Evolutionary conservation across 169 alveolate genomes (phyloP).

Genomic region (Plasmodium inui): DNA sequence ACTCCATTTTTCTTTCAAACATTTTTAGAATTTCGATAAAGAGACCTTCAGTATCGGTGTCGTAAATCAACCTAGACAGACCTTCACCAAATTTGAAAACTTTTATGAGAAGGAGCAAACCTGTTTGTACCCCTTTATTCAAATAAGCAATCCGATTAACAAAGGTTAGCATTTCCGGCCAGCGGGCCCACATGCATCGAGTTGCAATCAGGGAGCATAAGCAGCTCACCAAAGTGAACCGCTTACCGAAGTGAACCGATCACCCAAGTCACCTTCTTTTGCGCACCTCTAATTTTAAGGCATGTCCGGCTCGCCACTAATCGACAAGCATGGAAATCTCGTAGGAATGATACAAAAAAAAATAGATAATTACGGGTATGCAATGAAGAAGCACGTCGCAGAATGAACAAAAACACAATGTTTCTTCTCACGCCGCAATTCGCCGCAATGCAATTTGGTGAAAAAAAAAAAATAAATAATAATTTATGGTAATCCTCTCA

Average conservation of each 20-base stretch:
- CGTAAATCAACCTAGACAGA: constrained; percentile 67
- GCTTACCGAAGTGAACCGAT: no score
- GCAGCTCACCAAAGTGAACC: not conserved
- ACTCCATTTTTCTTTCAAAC: not conserved
- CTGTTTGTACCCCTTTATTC: constrained; percentile 53
- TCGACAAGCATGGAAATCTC: constrained; percentile 50
- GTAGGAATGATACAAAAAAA: constrained; percentile 74
- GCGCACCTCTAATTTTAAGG: constrained; percentile 20
- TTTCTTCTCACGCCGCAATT: not conserved
- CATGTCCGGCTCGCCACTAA: constrained; percentile 70
- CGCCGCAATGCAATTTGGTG: not conserved
- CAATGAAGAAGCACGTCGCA: not conserved
- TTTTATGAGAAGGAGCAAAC: constrained; percentile 29
- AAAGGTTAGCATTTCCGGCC: constrained; percentile 30
- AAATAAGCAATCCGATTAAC: constrained; percentile 70
- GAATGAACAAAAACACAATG: not conserved
- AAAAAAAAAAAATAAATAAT: not conserved
- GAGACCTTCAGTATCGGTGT: constrained; percentile 52
- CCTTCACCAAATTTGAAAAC: constrained; percentile 34
- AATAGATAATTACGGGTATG: constrained; percentile 71
- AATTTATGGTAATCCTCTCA: not conserved
- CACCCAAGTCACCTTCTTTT: no score
- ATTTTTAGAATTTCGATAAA: constrained; percentile 46
- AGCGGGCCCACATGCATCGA: not conserved
- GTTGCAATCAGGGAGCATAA: not conserved